These are phyloP conservation scores for Cyberlindnera maclurae DNA, from an alignment of 805 yeast genomes.

Conservation along the genomic window DNA sequence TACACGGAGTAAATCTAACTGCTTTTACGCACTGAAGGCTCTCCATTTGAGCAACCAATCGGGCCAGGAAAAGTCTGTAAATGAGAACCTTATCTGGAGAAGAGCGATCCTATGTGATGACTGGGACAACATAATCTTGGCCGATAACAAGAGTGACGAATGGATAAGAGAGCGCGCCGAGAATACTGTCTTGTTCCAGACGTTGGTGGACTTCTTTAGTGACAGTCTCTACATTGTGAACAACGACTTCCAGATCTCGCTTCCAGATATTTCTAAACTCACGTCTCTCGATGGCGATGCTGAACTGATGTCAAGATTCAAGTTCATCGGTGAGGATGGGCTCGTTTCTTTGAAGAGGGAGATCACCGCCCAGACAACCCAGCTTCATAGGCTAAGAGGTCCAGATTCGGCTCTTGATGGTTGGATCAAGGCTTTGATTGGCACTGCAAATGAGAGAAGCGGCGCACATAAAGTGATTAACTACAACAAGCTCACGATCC, in stretches of 20 bases:
- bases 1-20: conserved; percentile 25
- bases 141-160: conserved; percentile 35
- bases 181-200: conserved; percentile 38
- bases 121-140: conserved; percentile 36
- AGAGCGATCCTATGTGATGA: conserved; percentile 48
- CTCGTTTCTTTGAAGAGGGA: conserved; percentile 19
- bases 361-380: conserved; percentile 17
- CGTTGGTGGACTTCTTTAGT: conserved; percentile 31
- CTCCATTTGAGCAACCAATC: conserved; percentile 31
- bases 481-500: conserved; percentile 29
- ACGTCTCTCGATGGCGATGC: conserved; percentile 12
- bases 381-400: conserved; percentile 10
- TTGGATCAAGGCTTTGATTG: conserved; percentile 28
- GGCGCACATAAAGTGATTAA: conserved; percentile 30
- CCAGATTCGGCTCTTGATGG: conserved; percentile 16
- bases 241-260: conserved; percentile 18
- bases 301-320: conserved; percentile 17
- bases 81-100: conserved; percentile 46
- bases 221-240: conserved; percentile 26
- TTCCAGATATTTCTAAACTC: conserved; percentile 25
- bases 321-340: conserved; percentile 19
- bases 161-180: conserved; percentile 31
- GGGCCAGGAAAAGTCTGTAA: conserved; percentile 26
- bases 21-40: conserved; percentile 43
- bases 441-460: conserved; percentile 30